These are phyloP conservation scores for Penicillium sp. DNA, from an alignment of 2,329 filamentous ascomycete genomes.

Conservation along the genomic window DNA sequence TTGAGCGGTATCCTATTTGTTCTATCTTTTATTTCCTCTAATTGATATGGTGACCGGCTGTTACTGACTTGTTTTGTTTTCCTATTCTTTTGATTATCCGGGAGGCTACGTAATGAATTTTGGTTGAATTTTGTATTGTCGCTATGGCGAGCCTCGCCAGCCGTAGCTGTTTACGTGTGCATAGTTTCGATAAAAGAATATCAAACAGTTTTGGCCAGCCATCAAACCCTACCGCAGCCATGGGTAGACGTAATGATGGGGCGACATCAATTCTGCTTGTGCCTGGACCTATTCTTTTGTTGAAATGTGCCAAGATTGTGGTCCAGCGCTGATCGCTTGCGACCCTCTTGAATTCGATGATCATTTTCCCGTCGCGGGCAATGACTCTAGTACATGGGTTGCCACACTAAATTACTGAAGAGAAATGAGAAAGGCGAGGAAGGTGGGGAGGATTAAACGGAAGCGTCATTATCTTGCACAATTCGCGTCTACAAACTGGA, in stretches of 20 bases:
- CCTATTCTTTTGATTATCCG: background rate
- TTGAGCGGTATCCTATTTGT: background rate
- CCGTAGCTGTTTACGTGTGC: no score
- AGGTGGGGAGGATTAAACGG: background rate
- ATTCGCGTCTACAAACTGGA: background rate
- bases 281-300: no score
- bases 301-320: no score
- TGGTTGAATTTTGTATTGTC: no score
- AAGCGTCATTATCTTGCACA: background rate
- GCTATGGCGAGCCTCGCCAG: no score
- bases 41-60: background rate
- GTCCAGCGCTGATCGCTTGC: no score
- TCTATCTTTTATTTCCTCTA: background rate
- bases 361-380: background rate
- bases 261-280: no score
- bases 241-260: no score
- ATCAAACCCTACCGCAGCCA: no score
- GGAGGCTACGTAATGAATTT: background rate
- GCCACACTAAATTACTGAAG: background rate
- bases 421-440: background rate
- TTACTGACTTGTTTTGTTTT: background rate
- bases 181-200: no score
- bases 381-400: no score
- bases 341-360: background rate
- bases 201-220: no score